These are phyloP conservation scores for Daldinia loculata DNA, from an alignment of 495 filamentous ascomycete species.

Conservation along the genomic window DNA sequence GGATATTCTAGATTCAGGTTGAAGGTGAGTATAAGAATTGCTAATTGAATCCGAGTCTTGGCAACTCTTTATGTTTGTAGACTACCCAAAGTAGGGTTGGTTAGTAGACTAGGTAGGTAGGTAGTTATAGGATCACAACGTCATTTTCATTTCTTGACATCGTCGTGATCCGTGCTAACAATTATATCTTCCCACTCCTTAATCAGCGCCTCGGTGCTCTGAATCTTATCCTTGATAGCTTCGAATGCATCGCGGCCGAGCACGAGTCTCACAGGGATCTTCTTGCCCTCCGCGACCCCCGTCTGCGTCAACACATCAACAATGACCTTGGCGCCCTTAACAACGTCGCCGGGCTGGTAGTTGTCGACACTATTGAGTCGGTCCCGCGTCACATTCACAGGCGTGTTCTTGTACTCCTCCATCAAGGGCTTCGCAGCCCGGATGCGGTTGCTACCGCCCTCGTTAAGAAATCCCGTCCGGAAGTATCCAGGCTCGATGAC, in stretches of 20 bases:
- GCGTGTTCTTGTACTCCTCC: conserved; percentile 43
- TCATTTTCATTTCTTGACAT: conserved; percentile 12
- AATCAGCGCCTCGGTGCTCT: conserved; percentile 44
- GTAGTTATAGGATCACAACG: too few relatives aligned
- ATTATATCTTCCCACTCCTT: conserved; percentile 51
- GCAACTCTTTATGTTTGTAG: too few relatives aligned
- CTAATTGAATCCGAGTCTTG: too few relatives aligned
- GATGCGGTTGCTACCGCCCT: conserved; percentile 39
- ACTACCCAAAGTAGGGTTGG: too few relatives aligned
- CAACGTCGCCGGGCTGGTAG: conserved; percentile 56
- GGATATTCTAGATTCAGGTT: not conserved
- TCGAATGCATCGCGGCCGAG: conserved; percentile 48
- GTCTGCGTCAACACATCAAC: conserved; percentile 55
- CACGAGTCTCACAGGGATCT: conserved; percentile 47
- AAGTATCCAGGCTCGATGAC: conserved; percentile 61
- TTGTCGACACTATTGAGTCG: conserved; percentile 40
- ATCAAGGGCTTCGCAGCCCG: conserved; percentile 30
- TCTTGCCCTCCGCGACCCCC: conserved; percentile 49
- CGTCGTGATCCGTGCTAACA: conserved; percentile 37
- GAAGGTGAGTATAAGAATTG: too few relatives aligned
- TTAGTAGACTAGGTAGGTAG: not conserved
- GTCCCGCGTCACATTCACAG: conserved; percentile 31
- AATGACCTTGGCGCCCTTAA: conserved; percentile 54
- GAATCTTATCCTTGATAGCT: conserved; percentile 45
- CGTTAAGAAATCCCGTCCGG: conserved; percentile 47